phyloP scores from a whole-genome alignment of 2,329 filamentous ascomycete genomes.

The Falciphora oryzae region DNA sequence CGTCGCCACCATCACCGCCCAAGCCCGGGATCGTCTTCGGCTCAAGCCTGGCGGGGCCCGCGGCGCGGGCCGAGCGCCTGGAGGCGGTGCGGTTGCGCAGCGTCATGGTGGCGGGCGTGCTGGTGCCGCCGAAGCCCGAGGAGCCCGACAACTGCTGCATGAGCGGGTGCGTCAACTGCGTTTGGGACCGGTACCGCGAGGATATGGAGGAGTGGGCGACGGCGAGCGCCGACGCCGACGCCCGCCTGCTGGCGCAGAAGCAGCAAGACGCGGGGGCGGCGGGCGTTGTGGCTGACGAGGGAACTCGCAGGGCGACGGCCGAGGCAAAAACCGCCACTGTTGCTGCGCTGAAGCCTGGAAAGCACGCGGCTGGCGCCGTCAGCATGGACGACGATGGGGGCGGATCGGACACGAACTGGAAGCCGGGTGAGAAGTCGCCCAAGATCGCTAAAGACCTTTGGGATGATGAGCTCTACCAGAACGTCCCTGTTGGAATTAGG shows the following conservation, averaged over 20 bases:
- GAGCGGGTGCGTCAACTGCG: slow-evolving; percentile 96
- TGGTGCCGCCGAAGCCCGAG: slow-evolving; percentile 74
- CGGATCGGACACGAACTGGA: slow-evolving; percentile 66
- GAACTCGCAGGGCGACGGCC: slow-evolving; percentile 13
- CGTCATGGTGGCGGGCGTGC: slow-evolving; percentile 67
- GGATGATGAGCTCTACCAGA: slow-evolving; percentile 66
- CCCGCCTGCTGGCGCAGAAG: slow-evolving; percentile 37
- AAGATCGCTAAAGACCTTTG: slow-evolving; percentile 47
- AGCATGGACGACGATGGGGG: slow-evolving; percentile 80
- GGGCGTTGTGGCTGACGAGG: slow-evolving; percentile 16
- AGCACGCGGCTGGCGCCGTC: slow-evolving; percentile 22
- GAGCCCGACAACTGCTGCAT: slow-evolving; percentile 99
- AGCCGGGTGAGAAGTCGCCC: slow-evolving; percentile 25
- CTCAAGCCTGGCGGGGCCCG: slow-evolving; percentile 67
- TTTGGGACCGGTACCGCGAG: slow-evolving; percentile 88
- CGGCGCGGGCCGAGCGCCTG: slow-evolving; percentile 57
- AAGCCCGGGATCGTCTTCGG: slow-evolving; percentile 65
- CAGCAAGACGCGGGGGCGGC: slow-evolving; percentile 18
- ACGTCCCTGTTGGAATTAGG: slow-evolving; percentile 83
- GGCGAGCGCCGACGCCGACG: slow-evolving; percentile 57
- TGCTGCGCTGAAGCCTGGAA: no score
- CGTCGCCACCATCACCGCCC: slow-evolving; percentile 26
- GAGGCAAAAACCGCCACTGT: not conserved
- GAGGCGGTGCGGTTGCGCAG: slow-evolving; percentile 53
- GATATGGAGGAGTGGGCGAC: slow-evolving; percentile 86